Evolutionary conservation across 805 yeast genomes (phyloP).

Genomic region (Saccharomyces cerevisiae): DNA sequence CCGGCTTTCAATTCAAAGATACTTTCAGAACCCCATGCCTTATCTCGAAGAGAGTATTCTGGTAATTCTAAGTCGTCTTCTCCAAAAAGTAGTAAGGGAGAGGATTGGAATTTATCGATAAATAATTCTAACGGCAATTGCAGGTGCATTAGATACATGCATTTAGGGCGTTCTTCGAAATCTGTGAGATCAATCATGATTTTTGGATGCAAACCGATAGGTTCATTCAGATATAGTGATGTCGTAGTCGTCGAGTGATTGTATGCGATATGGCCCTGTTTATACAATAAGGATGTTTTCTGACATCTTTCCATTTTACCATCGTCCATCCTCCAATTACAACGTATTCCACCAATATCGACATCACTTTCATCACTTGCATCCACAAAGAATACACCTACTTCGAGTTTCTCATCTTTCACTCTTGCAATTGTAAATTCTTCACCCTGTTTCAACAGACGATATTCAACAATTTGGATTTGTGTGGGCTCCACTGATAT

Average conservation of each 20-base stretch:
- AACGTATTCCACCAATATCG: slow-evolving; percentile 23
- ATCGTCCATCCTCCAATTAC: slow-evolving; percentile 18
- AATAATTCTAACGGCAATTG: slow-evolving; percentile 41
- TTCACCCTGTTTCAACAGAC: slow-evolving; percentile 4
- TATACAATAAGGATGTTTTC: slow-evolving; percentile 22
- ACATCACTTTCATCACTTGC: slow-evolving; percentile 15
- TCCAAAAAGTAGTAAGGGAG: slow-evolving; percentile 41
- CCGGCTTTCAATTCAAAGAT: slow-evolving; percentile 31
- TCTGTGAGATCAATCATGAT: slow-evolving; percentile 14
- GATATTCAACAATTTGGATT: slow-evolving; percentile 18
- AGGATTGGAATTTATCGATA: slow-evolving; percentile 48
- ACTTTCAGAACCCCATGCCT: slow-evolving; percentile 40
- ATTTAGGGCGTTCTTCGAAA: slow-evolving; percentile 15
- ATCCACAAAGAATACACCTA: slow-evolving; percentile 25
- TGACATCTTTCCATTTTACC: slow-evolving; percentile 18
- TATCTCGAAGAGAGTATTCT: slow-evolving; percentile 31
- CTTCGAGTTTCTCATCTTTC: slow-evolving; percentile 14
- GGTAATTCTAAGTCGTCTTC: slow-evolving; percentile 53
- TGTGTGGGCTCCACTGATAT: slow-evolving; percentile 4
- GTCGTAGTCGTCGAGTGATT: neutral
- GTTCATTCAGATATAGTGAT: slow-evolving; percentile 17
- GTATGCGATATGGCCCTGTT: slow-evolving; percentile 8
- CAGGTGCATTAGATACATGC: slow-evolving; percentile 38
- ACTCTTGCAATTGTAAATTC: slow-evolving; percentile 4
- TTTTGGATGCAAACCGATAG: slow-evolving; percentile 35